Base-by-base conservation (phyloP, 179 eudicot genomes). In the Patellifolia procumbens region DNA sequence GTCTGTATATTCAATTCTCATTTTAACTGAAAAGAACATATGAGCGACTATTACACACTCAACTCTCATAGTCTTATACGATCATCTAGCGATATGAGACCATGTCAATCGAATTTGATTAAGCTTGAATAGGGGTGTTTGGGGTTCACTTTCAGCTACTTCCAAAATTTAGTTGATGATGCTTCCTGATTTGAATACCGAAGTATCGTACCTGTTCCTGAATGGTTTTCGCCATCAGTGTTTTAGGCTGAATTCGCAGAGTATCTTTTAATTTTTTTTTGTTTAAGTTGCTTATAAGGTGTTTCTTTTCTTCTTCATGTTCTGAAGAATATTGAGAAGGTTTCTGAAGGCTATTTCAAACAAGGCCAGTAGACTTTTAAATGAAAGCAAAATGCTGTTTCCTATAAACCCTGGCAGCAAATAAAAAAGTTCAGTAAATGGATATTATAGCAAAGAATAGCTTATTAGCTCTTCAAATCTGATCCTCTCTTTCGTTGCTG, bases 401-500 rank as follows among this genome's bases (percentile, higher is more conserved):
- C 20, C 24, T 4, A 52, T 49, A 49, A 49, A 49, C 53, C 2
- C 1, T 42, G 32, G 35, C 49, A 45, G 55, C 28, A 16, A 35
- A 42, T 2, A 4, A 22, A 67, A 42, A 67, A n/a, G 34, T 22
- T 43, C 7, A 64, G 9, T 6, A 6, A n/a, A 2, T 68, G 16
- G 46, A 15, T 61, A 20, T 7, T 35, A 61, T 19, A 15, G 24
- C 16, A 29, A 1, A 1, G 4, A 12, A 11, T 31, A 29, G 37
- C 4, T 29, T 58, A 34, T 55, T 48, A 46, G 37, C 49, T 70
- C 55, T 45, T 69, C 67, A 59, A 4, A 13, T 39, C 39, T 68
- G 46, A 81, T 39, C 43, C 60, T 74, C 46, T 45, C 32, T 31
- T 66, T 15, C 10, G 39, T 72, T 17, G 26, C 46, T 78, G 56